Percentiles rank a stretch among this genome's conserved stretches.
These are phyloP conservation scores for Cryptococcus sp. DNA, from an alignment of 1,284 basidiomycete genomes.

Conservation along the genomic window DNA sequence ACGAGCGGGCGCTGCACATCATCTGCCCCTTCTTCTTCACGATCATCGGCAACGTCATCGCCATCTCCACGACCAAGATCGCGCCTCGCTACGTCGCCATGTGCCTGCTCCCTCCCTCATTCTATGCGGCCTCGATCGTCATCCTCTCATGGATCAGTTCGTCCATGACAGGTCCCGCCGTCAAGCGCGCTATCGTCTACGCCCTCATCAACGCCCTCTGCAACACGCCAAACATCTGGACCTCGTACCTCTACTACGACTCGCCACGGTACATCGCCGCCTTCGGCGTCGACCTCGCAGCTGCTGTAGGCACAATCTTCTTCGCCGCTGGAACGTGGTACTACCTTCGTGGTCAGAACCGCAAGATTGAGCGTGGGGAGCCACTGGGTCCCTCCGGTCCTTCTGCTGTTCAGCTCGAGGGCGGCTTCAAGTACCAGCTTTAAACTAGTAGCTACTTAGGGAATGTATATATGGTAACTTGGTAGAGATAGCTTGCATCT, in stretches of 20 bases:
- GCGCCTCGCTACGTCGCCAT: slow-evolving; percentile 50
- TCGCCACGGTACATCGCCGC: slow-evolving; percentile 46
- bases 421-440: slow-evolving; percentile 50
- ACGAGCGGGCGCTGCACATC: slow-evolving; percentile 36
- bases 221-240: slow-evolving; percentile 53
- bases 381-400: slow-evolving; percentile 40
- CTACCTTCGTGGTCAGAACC: slow-evolving; percentile 47
- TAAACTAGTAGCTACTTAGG: slow-evolving; percentile 18
- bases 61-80: slow-evolving; percentile 55
- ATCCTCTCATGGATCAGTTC: slow-evolving; percentile 50
- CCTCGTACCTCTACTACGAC: slow-evolving; percentile 48
- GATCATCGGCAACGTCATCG: slow-evolving; percentile 60
- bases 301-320: slow-evolving; percentile 38
- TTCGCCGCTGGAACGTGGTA: slow-evolving; percentile 29
- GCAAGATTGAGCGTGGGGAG: slow-evolving; percentile 45
- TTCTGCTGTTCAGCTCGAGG: slow-evolving; percentile 38
- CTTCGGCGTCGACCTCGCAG: slow-evolving; percentile 49
- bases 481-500: too few species aligned
- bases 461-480: too few species aligned
- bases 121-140: slow-evolving; percentile 51
- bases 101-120: slow-evolving; percentile 35
- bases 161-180: slow-evolving; percentile 47
- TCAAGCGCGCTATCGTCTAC: slow-evolving; percentile 52
- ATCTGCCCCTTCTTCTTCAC: slow-evolving; percentile 34
- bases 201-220: slow-evolving; percentile 48